These are phyloP conservation scores for Ambrosiella xylebori DNA, from an alignment of 2,329 filamentous ascomycete species.

Conservation along the genomic window DNA sequence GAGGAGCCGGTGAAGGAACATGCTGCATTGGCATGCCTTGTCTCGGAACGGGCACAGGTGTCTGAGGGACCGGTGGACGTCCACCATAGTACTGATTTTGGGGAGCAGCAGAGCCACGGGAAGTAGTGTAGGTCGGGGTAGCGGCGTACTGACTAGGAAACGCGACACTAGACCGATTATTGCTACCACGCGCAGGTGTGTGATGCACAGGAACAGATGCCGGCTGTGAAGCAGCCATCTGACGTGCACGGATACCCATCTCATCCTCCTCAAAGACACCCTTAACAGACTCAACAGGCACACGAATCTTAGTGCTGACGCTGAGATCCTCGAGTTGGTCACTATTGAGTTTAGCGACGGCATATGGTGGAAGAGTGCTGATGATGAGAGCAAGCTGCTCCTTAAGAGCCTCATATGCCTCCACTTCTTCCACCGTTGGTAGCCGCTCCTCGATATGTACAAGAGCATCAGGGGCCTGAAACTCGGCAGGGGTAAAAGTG, in stretches of 20 bases:
- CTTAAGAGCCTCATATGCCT: slow-evolving; percentile 56
- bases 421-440: slow-evolving; percentile 44
- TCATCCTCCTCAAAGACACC: slow-evolving; percentile 78
- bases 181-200: slow-evolving; percentile 4
- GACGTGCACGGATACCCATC: slow-evolving; percentile 35
- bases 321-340: slow-evolving; percentile 70
- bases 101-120: slow-evolving; percentile 5
- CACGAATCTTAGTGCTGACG: slow-evolving; percentile 60
- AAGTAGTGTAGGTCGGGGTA: slow-evolving; percentile 4
- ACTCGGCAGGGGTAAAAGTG: slow-evolving; percentile 41
- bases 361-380: slow-evolving; percentile 62
- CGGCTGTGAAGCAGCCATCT: slow-evolving; percentile 21
- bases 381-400: slow-evolving; percentile 59
- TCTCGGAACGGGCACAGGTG: slow-evolving; percentile 11
- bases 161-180: slow-evolving; percentile 19
- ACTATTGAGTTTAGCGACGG: slow-evolving; percentile 70
- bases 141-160: slow-evolving; percentile 26
- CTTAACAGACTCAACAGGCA: slow-evolving; percentile 55
- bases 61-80: slow-evolving; percentile 9
- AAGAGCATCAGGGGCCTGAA: slow-evolving; percentile 49
- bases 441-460: slow-evolving; percentile 47
- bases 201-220: slow-evolving; percentile 1
- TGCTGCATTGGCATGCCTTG: slow-evolving; percentile 9
- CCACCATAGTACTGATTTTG: slow-evolving; percentile 10
- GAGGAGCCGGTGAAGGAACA: slow-evolving; percentile 10